phyloP scores from a whole-genome alignment of 179 eudicot species.

The Nepenthes alata region DNA sequence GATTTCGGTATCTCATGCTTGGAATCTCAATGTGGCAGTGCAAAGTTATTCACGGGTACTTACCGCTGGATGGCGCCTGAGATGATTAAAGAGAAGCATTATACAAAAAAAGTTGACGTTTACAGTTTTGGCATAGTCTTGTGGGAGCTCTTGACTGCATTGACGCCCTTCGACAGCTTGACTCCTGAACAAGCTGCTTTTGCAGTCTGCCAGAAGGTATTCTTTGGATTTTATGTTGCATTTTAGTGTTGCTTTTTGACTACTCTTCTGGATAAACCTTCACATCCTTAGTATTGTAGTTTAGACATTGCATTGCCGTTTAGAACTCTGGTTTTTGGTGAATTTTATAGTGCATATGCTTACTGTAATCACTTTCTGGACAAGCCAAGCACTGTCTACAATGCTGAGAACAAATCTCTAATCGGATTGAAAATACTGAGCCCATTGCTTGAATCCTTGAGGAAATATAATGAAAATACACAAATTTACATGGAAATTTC shows the following conservation, averaged over 20 bases:
- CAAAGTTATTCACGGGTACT: constrained; percentile 89
- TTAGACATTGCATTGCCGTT: not conserved
- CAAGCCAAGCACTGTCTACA: too few relatives aligned
- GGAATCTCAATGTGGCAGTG: constrained; percentile 84
- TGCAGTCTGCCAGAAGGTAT: constrained; percentile 98
- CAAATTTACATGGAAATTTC: too few relatives aligned
- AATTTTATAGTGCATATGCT: too few relatives aligned
- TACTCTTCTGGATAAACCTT: not conserved
- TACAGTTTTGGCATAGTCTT: constrained; percentile 91
- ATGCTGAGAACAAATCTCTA: too few relatives aligned
- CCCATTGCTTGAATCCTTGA: too few relatives aligned
- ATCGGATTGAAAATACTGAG: too few relatives aligned
- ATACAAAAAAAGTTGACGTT: constrained; percentile 94
- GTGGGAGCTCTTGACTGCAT: constrained; percentile 94
- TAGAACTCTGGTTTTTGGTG: too few relatives aligned
- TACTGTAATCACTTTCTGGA: too few relatives aligned
- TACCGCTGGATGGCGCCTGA: constrained; percentile 99
- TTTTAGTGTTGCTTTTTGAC: not conserved
- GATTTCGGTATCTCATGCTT: constrained; percentile 99
- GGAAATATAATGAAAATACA: too few relatives aligned
- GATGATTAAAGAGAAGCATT: constrained; percentile 78
- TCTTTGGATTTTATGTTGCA: not conserved
- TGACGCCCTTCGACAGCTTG: constrained; percentile 81
- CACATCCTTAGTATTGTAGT: not conserved
- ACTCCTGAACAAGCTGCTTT: constrained; percentile 99